phyloP scores from a whole-genome alignment of 2,329 filamentous ascomycete genomes.

The Scedosporium dehoogii region DNA sequence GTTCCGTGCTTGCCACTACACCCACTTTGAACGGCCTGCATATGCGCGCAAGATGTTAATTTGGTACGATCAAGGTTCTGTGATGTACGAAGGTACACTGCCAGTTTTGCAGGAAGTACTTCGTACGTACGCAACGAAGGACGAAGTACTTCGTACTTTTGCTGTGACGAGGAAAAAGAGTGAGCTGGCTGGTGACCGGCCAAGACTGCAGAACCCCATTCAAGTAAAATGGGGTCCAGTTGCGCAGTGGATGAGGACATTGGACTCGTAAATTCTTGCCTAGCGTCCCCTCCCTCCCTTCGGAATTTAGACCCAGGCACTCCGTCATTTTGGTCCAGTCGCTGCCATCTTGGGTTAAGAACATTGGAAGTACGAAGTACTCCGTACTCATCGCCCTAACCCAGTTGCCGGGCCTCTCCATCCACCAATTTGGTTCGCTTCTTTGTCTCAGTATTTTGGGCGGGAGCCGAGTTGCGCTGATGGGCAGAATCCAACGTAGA shows the following conservation, averaged over 20 bases:
- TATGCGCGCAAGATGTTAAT: background rate
- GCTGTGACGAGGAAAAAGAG: too few relatives aligned
- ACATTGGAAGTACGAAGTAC: too few relatives aligned
- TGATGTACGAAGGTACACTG: too few relatives aligned
- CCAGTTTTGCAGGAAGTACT: too few relatives aligned
- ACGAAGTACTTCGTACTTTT: background rate
- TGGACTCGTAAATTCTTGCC: background rate
- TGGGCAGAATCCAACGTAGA: background rate
- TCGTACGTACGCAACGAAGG: background rate
- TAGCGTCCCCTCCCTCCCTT: background rate
- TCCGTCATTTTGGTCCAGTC: background rate
- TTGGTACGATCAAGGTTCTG: background rate
- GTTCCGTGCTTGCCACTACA: background rate
- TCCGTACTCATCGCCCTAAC: background rate
- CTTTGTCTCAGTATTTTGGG: background rate
- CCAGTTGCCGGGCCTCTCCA: background rate
- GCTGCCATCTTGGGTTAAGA: background rate
- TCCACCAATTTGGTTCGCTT: background rate
- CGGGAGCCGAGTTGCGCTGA: background rate
- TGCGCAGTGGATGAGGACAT: too few relatives aligned
- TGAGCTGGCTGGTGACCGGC: too few relatives aligned
- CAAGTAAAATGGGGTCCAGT: too few relatives aligned
- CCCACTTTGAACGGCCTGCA: background rate
- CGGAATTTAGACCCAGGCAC: background rate
- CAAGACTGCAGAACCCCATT: too few relatives aligned